Evolutionary conservation across 1,284 basidiomycete species (phyloP), one percentile per base, ranked within the genome.

Genomic region (Wolfiporia cocos): DNA sequence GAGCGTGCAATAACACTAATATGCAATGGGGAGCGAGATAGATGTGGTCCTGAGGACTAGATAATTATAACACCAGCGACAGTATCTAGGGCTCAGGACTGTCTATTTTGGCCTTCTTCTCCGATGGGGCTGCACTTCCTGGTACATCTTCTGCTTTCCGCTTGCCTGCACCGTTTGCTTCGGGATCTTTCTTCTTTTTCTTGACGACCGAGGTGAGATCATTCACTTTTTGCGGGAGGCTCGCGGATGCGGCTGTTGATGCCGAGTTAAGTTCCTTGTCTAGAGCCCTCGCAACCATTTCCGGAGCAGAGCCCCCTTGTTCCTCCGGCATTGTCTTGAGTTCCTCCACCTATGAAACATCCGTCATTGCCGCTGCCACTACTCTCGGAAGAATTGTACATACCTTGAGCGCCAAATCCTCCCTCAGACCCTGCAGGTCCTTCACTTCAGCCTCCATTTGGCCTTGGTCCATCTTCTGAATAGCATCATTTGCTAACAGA

Each of bases 381-480:
- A 37, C 2, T 7, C 33, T 39, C 20, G 34, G 18, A 21, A 11
- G 15, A 28, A 18, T 44, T 62, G 32, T 10, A 26, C 44, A 14
- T 30, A 86, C 89, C 80, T 93, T 93, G 38, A 86, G 63, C 4
- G 82, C 81, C 21, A 95, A 65, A 57, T 94, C 92, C 50, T 82
- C 81, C 51, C 76, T 78, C 32, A 94, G 63, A n/a, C 72, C 82
- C 42, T 71, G 67, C 30, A 92, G 64, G 42, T 94, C 92, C 57
- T 85, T 86, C 26, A 84, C 68, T 61, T 93, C 89, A 7, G 64
- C 68, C 56, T 87, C 82, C 55, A 85, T 78, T 53, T 89, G 85
- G 11, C 69, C 59, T 39, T 73, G 76, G 14, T 71, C 71, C 76
- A 92, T 73, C 21, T 69, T 74, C 43, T 71, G 69, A 7, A 86